These are phyloP conservation scores for Beauveria caledonica DNA, from an alignment of 2,329 filamentous ascomycete genomes.

Conservation along the genomic window DNA sequence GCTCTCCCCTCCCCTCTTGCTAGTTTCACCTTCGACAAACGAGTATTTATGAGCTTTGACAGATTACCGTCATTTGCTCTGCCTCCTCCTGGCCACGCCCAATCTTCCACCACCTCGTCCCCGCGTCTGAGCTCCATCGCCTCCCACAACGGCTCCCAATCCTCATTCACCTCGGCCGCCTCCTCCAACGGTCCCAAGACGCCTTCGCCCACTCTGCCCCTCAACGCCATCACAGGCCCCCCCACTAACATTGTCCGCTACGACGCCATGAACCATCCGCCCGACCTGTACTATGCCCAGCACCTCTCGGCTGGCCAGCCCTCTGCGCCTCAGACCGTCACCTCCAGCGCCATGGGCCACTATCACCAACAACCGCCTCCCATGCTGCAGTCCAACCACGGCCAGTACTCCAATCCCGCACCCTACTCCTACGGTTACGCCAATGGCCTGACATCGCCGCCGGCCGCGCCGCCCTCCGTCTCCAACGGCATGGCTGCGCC, in stretches of 20 bases:
- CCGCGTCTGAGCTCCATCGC: constrained; percentile 71
- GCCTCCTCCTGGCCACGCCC: constrained; percentile 60
- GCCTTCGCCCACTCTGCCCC: constrained; percentile 60
- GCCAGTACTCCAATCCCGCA: constrained; percentile 55
- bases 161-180: constrained; percentile 46
- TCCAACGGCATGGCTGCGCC: constrained; percentile 58
- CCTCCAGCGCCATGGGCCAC: constrained; percentile 63
- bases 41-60: constrained; percentile 53
- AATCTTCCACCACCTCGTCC: constrained; percentile 64
- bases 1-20: not conserved
- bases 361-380: constrained; percentile 75
- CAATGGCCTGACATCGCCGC: constrained; percentile 75
- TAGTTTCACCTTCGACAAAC: not conserved
- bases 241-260: constrained; percentile 24
- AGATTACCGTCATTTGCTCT: constrained; percentile 64
- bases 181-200: constrained; percentile 63
- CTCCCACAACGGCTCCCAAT: constrained; percentile 45
- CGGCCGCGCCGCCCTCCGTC: constrained; percentile 57
- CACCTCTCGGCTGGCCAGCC: constrained; percentile 73
- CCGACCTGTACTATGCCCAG: constrained; percentile 78
- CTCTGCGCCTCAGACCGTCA: constrained; percentile 67
- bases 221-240: constrained; percentile 30
- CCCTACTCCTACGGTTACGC: constrained; percentile 67
- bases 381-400: constrained; percentile 63
- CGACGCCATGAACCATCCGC: constrained; percentile 70